Percentiles rank a stretch among this genome's conserved stretches.
These are phyloP conservation scores for Fagopyrum tataricum DNA, from an alignment of 148 eudicot genomes.

Conservation along the genomic window DNA sequence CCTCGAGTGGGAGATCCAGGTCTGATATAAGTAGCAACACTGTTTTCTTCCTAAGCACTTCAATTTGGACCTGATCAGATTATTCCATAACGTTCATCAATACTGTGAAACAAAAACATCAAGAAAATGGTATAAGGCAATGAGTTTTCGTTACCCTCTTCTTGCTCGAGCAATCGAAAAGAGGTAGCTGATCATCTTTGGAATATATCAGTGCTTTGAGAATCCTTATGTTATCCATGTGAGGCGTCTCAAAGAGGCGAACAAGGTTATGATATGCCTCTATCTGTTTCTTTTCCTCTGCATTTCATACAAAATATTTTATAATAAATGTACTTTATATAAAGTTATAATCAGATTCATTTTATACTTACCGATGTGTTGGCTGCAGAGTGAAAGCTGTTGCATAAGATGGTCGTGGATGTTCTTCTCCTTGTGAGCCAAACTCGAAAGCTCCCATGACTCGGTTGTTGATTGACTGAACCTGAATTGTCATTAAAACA, in stretches of 20 bases:
- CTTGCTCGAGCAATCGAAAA: constrained; percentile 37
- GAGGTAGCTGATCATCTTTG: constrained; percentile 66
- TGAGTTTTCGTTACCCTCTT: constrained; percentile 32
- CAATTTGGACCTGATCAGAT: constrained; percentile 49
- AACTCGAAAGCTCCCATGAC: constrained; percentile 88
- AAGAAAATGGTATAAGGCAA: neutral
- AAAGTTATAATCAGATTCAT: too few relatives aligned
- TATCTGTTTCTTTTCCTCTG: constrained; percentile 74
- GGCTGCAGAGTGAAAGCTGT: constrained; percentile 61
- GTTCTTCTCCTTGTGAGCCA: constrained; percentile 71
- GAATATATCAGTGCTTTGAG: constrained; percentile 52
- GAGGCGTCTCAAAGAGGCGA: constrained; percentile 53
- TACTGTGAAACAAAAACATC: neutral
- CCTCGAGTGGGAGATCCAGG: constrained; percentile 50
- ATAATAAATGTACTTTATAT: neutral
- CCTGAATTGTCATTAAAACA: constrained; percentile 7
- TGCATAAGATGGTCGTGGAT: constrained; percentile 64
- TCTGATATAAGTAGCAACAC: constrained; percentile 75
- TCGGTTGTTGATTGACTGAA: constrained; percentile 52
- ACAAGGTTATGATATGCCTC: constrained; percentile 55
- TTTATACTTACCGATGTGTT: constrained; percentile 61
- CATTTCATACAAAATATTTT: neutral
- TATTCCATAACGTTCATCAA: neutral
- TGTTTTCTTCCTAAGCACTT: constrained; percentile 58
- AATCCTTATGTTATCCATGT: constrained; percentile 62